Conservation (phyloP, 192 early-diverging fungal genomes). For the Phycomyces blakesleeanus region DNA sequence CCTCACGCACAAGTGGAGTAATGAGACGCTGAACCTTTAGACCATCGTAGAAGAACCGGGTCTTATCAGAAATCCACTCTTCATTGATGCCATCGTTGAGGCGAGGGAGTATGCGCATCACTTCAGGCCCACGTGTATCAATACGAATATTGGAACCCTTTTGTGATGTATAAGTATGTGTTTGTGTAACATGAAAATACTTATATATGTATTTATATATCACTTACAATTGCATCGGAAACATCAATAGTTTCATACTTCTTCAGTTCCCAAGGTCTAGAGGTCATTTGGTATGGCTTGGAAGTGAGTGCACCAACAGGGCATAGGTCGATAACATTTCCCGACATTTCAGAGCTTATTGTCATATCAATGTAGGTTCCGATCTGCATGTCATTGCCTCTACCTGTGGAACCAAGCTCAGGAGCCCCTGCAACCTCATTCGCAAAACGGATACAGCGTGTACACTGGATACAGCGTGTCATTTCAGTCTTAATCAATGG, state of each 20-base stretch:
- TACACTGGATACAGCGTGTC: constrained; percentile 99
- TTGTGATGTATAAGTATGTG: background rate
- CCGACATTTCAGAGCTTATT: constrained; percentile 89
- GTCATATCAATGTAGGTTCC: constrained; percentile 91
- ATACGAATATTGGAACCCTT: constrained; percentile 88
- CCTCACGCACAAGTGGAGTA: constrained; percentile 81
- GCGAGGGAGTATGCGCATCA: constrained; percentile 94
- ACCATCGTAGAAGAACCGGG: constrained; percentile 90
- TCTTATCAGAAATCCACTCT: constrained; percentile 99
- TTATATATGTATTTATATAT: too few relatives aligned
- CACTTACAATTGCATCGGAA: constrained; percentile 69
- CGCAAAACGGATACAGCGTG: constrained; percentile 94
- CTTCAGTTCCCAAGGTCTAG: constrained; percentile 95
- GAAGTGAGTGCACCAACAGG: constrained; percentile 96
- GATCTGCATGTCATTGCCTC: constrained; percentile 98
- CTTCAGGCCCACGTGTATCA: constrained; percentile 91
- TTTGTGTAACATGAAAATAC: too few relatives aligned
- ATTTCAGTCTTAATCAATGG: constrained; percentile 93
- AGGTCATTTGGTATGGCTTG: constrained; percentile 91
- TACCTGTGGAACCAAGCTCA: constrained; percentile 93
- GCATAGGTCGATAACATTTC: constrained; percentile 95
- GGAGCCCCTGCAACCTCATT: constrained; percentile 95
- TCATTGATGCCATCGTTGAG: constrained; percentile 96
- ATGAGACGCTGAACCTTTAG: constrained; percentile 93
- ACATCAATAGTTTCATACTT: constrained; percentile 95